Evolutionary conservation across 352 stramenopile genomes (phyloP), one percentile per base, ranked within the genome.

Genomic region (Lagenidium giganteum): DNA sequence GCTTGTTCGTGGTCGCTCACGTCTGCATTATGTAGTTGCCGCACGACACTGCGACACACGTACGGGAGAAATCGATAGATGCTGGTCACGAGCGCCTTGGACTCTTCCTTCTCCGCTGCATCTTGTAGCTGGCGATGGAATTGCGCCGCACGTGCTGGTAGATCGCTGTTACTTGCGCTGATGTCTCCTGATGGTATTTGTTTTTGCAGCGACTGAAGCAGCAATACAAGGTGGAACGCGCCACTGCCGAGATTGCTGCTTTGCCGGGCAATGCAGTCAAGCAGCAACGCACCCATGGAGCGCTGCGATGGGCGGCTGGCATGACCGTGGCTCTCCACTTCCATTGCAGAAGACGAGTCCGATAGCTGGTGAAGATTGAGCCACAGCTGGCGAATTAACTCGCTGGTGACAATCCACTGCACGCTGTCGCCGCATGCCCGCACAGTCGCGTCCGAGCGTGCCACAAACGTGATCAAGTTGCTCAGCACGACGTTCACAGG

Each of bases 401-500:
- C 64, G 5, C 64, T 43, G 13, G 76, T 83, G 12, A 88, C 36
- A 8, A 88, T 57, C 54, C 67, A 86, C 47, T 88, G 70, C 8
- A 88, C 60, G 21, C 56, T 84, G 20, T 81, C 68, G 34, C 84
- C 75, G 29, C 73, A 70, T 0, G 62, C 51, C 7, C 41, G 42
- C 5, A 85, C 49, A 7, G 85, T 42, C 8, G 54, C 29, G 5
- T 54, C 36, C 4, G 63, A 84, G 9, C 60, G 29, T 23, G 46
- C 59, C 5, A 56, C 65, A 12, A 88, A 5, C 2, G 48, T 32
- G 12, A 85, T 20, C 7, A 87, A 45, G 7, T 39, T 53, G 12
- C 25, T 32, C 22, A 79, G 41, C 4, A 52, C 54, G 18, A 51
- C 42, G 17, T 18, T 0, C 2, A 38, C 41, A 8, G 50, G 14